phyloP scores from a whole-genome alignment of 106 monocot genomes.

The Ottelia alismoides region DNA sequence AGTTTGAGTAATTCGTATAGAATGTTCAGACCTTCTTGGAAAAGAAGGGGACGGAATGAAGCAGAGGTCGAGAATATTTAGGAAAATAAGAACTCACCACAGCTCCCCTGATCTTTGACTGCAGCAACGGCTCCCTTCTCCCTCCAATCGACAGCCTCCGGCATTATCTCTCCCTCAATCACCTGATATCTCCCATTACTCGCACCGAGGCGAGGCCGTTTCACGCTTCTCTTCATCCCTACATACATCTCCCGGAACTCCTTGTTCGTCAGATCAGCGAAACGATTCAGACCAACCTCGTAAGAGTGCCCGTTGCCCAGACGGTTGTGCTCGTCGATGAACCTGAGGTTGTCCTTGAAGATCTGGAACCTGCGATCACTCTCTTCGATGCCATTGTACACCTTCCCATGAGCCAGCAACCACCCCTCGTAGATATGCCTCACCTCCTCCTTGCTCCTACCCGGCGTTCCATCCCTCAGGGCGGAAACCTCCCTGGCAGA shows the following conservation, averaged over 20 bases:
- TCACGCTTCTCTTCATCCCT: slow-evolving; percentile 5
- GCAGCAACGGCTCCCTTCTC: slow-evolving; percentile 44
- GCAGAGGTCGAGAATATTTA: background rate
- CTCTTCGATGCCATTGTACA: slow-evolving; percentile 33
- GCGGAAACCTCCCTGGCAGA: too few species aligned
- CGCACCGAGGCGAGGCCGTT: background rate
- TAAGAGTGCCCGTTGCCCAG: slow-evolving; percentile 33
- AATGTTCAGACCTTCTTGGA: too few species aligned
- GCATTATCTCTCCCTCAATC: slow-evolving; percentile 31
- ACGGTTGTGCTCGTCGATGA: slow-evolving; percentile 71
- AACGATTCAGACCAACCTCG: slow-evolving; percentile 52
- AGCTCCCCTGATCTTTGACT: slow-evolving; percentile 76
- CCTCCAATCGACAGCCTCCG: slow-evolving; percentile 67
- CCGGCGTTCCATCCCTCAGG: too few species aligned
- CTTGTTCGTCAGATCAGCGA: slow-evolving; percentile 81
- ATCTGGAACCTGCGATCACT: slow-evolving; percentile 39
- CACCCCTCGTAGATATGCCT: slow-evolving; percentile 37
- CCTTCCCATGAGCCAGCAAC: slow-evolving; percentile 21
- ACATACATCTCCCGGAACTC: slow-evolving; percentile 49
- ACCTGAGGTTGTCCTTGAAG: slow-evolving; percentile 68
- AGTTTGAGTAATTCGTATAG: too few species aligned
- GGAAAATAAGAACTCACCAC: slow-evolving; percentile 32
- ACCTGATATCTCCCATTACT: background rate
- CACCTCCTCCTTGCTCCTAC: too few species aligned
- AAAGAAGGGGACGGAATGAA: too few species aligned